A percentile compares a stretch with the other conserved stretches of the same genome.
phyloP scores from a whole-genome alignment of 176 grass and related monocot genomes.

The Juncus effusus region DNA sequence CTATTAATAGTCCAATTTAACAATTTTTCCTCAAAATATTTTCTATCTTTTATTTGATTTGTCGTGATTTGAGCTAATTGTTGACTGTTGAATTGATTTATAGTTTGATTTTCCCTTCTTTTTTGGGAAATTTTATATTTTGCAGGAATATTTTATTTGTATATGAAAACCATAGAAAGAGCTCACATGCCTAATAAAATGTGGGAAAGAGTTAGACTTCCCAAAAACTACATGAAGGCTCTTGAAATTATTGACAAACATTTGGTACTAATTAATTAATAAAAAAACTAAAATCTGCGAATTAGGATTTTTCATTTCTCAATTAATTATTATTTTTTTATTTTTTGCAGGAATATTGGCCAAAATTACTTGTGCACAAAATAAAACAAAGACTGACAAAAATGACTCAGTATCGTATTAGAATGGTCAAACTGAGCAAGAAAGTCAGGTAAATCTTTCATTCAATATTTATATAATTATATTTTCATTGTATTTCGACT shows the following conservation, averaged over 20 bases:
- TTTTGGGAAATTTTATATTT: not conserved
- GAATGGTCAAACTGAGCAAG: slow-evolving; percentile 88
- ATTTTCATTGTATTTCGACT: slow-evolving; percentile 18
- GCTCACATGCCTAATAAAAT: slow-evolving; percentile 88
- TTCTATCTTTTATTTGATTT: not conserved
- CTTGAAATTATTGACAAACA: slow-evolving; percentile 76
- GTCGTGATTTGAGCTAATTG: not conserved
- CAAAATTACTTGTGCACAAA: slow-evolving; percentile 93
- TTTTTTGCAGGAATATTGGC: slow-evolving; percentile 70
- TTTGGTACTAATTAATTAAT: slow-evolving; percentile 46
- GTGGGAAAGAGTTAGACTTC: slow-evolving; percentile 91
- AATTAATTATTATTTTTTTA: not conserved
- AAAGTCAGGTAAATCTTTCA: slow-evolving; percentile 76
- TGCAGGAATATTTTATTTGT: slow-evolving; percentile 89
- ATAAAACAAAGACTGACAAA: slow-evolving; percentile 86
- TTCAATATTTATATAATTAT: slow-evolving; percentile 4
- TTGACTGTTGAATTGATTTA: not conserved
- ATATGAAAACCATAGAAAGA: slow-evolving; percentile 99
- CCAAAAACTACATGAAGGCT: slow-evolving; percentile 87
- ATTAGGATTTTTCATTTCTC: not conserved
- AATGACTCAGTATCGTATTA: slow-evolving; percentile 95
- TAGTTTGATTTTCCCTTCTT: not conserved
- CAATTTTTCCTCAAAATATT: not conserved
- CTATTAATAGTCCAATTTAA: not conserved
- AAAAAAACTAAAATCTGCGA: not conserved